Evolutionary conservation across 2,329 filamentous ascomycete genomes (phyloP).

Genomic region (Xylariaceae sp.): DNA sequence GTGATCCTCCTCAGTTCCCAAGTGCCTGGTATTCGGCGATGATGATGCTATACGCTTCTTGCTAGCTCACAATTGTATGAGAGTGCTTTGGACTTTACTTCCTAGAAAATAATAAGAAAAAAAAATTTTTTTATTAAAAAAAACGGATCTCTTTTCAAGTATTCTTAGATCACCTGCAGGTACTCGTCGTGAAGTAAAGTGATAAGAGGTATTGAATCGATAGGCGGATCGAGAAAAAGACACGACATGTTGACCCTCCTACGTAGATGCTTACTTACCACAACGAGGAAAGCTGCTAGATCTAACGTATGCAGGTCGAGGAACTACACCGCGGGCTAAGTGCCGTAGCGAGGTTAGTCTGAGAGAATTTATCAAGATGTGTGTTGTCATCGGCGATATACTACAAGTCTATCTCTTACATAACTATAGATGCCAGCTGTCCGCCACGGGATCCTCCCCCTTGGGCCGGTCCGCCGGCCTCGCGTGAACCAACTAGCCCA

Average conservation of each 20-base stretch:
- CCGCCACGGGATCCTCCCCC: slow-evolving; percentile 21
- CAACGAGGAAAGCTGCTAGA: not conserved
- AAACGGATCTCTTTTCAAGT: not conserved
- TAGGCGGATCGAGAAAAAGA: not conserved
- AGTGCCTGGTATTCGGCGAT: slow-evolving; percentile 20
- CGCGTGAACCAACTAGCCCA: slow-evolving; percentile 20
- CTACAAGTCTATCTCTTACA: not conserved
- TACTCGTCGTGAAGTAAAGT: not conserved
- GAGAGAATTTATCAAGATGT: not conserved
- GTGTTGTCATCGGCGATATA: not conserved
- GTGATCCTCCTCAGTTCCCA: slow-evolving; percentile 4
- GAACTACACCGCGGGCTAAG: not conserved
- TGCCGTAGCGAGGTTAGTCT: not conserved
- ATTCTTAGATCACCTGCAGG: not conserved
- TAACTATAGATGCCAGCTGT: slow-evolving; percentile 18
- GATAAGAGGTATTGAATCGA: not conserved
- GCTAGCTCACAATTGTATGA: too few species aligned
- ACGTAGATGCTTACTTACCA: not conserved
- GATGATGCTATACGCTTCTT: not conserved
- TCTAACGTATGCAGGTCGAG: not conserved
- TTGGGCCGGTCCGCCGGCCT: slow-evolving; percentile 18
- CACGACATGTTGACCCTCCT: not conserved
- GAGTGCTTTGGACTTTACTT: too few species aligned
- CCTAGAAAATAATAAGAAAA: too few species aligned
- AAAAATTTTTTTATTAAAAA: too few species aligned